Base-by-base conservation (phyloP, 257 asterid genomes). In the Euphrasia confusa region DNA sequence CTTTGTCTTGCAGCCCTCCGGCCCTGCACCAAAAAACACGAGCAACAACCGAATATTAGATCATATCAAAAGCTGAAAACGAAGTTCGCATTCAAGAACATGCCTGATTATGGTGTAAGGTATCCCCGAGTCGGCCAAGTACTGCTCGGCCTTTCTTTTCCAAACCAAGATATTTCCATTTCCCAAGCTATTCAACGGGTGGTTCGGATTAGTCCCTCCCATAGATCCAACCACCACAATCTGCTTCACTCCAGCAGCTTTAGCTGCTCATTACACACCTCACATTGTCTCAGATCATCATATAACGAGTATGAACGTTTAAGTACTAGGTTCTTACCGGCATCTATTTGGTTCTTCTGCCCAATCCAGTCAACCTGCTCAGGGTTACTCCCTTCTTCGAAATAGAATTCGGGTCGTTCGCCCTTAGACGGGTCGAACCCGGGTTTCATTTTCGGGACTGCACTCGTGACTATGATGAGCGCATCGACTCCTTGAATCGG, bases 281-380 rank as follows among this genome's bases (percentile, higher is more conserved):
- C 24, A 30, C 55, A 40, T 35, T 30, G 12, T 11, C 57, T 62
- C 18, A 58, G 18, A 49, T 42, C 12, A 18, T 39, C 9, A 21
- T 24, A 61, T 26, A 14, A 14, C 7, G 1, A 49, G 10, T 15
- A 4, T 57, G 60, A 54, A 26, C 11, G 9, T 49, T 6, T 40
- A 45, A 55, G 44, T 17, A 54, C 3, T 50, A 58, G 9, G 9
- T 17, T 58, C 77, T 77, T 68, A 82, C 99, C 99, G 64, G 88
- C 88, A 58, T 92, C 99, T 40, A 92, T 82, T 76, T 92, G 96
- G 77, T 92, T 89, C 91, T 82, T 84, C 60, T 92, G 99, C 39
- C 97, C 99, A 39, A 84, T 83, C 97, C 97, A 92, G 37, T 92
- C 99, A 18, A 89, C 97, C 95, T 92, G 88, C 68, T 92, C 97